Evolutionary conservation across 164 flowering plant genomes (phyloP).

Genomic region (Berberis thunbergii): DNA sequence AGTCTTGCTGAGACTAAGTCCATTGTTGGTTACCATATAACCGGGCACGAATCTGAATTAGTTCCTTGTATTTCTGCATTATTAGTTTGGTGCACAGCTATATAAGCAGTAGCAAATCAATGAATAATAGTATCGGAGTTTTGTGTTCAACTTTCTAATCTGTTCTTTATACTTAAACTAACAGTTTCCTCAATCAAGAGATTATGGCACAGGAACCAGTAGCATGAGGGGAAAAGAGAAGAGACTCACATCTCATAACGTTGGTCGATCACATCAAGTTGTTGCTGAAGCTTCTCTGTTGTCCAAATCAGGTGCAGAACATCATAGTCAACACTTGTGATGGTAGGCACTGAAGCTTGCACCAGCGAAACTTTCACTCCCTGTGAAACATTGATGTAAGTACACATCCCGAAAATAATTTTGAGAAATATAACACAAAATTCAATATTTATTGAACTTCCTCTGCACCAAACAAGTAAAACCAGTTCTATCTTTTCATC

Average conservation of each 20-base stretch:
- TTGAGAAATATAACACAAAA: neutral
- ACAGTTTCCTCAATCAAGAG: neutral
- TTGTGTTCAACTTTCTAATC: neutral
- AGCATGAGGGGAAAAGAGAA: conserved; percentile 2
- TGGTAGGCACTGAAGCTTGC: conserved; percentile 34
- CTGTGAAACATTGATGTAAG: conserved; percentile 23
- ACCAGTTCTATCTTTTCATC: too few relatives aligned
- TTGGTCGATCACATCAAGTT: conserved; percentile 58
- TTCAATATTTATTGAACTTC: neutral
- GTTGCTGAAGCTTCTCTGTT: conserved; percentile 67
- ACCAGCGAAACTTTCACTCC: conserved; percentile 80
- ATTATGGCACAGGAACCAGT: neutral
- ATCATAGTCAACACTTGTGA: conserved; percentile 48
- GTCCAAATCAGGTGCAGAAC: conserved; percentile 70
- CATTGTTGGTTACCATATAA: too few relatives aligned
- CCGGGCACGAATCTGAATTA: too few relatives aligned
- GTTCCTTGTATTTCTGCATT: too few relatives aligned
- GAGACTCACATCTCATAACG: conserved; percentile 47
- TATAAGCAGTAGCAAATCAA: too few relatives aligned
- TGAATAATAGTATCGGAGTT: too few relatives aligned
- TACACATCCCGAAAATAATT: neutral
- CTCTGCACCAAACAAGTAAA: too few relatives aligned
- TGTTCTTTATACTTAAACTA: neutral
- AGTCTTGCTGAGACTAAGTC: too few relatives aligned
- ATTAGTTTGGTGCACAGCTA: too few relatives aligned